Evolutionary conservation across 2,329 filamentous ascomycete species (phyloP).

Genomic region (Clonostachys rhizophaga): DNA sequence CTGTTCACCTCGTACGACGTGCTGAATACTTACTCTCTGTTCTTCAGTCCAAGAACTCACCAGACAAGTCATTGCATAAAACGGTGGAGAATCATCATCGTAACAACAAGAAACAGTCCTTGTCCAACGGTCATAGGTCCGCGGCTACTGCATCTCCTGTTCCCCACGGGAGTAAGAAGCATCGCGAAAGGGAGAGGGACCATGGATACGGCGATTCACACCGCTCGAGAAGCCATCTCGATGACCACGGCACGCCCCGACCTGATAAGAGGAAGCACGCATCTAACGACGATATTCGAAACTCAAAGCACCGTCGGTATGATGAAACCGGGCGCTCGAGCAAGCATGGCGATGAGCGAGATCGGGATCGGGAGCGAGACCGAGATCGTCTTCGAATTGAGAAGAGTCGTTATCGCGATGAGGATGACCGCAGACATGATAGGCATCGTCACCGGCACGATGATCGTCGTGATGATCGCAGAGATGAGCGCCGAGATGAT

Average conservation of each 20-base stretch:
- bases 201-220: conserved; percentile 36
- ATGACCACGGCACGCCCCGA: conserved; percentile 45
- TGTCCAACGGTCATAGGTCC: conserved; percentile 56
- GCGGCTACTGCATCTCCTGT: conserved; percentile 68
- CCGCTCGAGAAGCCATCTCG: conserved; percentile 43
- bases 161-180: conserved; percentile 40
- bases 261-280: conserved; percentile 61
- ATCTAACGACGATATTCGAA: conserved; percentile 35
- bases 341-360: conserved; percentile 27
- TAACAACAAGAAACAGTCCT: conserved; percentile 75
- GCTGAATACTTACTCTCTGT: conserved; percentile 96
- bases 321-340: conserved; percentile 32
- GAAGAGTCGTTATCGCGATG: conserved; percentile 11
- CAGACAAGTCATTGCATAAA: conserved; percentile 70
- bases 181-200: conserved; percentile 42
- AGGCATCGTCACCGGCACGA: conserved; percentile 29
- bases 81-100: conserved; percentile 90
- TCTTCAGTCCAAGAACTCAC: conserved; percentile 77
- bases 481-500: conserved; percentile 13
- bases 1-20: conserved; percentile 90
- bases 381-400: conserved; percentile 17
- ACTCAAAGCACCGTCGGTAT: conserved; percentile 33
- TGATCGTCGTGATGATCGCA: conserved; percentile 17
- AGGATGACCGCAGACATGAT: conserved; percentile 18
- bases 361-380: conserved; percentile 20